phyloP scores from a whole-genome alignment of 306 rosid species.

The Malus sylvestris region DNA sequence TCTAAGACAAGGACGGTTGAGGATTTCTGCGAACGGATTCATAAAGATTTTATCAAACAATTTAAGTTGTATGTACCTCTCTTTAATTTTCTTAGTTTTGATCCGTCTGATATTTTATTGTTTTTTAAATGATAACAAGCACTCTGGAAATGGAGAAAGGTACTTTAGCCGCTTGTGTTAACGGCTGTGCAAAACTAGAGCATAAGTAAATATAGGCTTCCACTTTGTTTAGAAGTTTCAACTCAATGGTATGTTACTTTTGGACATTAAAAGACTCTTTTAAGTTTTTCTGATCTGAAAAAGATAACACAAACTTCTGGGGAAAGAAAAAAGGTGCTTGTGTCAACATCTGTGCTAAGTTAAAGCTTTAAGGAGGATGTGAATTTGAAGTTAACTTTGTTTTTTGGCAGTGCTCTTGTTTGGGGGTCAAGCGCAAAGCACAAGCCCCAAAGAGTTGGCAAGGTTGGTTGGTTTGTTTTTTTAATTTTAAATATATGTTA shows the following conservation, averaged over 20 bases:
- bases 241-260: not conserved
- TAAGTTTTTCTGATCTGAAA: not conserved
- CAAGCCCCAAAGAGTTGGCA: slow-evolving; percentile 98
- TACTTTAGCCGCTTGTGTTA: not conserved
- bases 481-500: not conserved
- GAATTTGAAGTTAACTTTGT: not conserved
- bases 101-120: not conserved
- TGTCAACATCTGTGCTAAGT: not conserved
- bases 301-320: not conserved
- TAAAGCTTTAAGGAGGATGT: not conserved
- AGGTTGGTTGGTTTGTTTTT: slow-evolving; percentile 26
- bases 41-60: slow-evolving; percentile 91
- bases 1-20: slow-evolving; percentile 83
- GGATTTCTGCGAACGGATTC: slow-evolving; percentile 86
- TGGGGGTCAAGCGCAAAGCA: slow-evolving; percentile 97
- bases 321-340: not conserved
- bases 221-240: not conserved
- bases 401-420: slow-evolving; percentile 74
- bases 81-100: not conserved
- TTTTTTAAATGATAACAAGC: not conserved
- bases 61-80: slow-evolving; percentile 71
- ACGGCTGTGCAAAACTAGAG: not conserved
- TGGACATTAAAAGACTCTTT: not conserved
- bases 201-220: not conserved
- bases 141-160: not conserved